Evolutionary conservation across 345 rosid species (phyloP), one percentile per base, ranked within the genome.

Genomic region (Crucihimalaya himalaica): DNA sequence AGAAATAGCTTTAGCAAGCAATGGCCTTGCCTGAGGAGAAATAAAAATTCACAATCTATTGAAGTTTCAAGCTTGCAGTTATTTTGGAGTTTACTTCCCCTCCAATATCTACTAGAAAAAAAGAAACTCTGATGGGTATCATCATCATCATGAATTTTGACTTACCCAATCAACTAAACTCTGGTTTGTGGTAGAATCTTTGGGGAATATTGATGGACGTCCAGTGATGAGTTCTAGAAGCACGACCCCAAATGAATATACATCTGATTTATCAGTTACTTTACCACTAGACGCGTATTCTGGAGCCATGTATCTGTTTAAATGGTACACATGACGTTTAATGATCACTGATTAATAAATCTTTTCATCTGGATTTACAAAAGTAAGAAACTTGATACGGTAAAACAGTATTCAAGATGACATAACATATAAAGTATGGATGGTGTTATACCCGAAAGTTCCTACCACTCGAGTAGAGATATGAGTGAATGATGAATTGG

Each of bases 261-360:
- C 89, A 73, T 91, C 96, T 8, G 96, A 89, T 43, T 89, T 91
- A 12, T 87, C 97, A 3, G 91, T 82, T 51, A 89, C 56, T 81
- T 89, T 87, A 19, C 97, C 97, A 31, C 91, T 91, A 16, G 91
- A 75, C 46, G 91, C 97, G 64, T 91, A 89, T 72, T 91, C 96
- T 15, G 97, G 97, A 53, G 97, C 93, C 84, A 91, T 63, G 63
- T 89, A 89, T 74, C 95, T 89, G 87, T 23, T 63, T 48, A 48
- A 25, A 28, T n/a, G 68, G 54, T 47, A 28, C 11, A 28, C 27
- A 15, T 35, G 4, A 16, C 16, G 10, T 72, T 23, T 9, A 29
- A 45, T 42, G 35, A 56, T 48, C 29, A 12, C 14, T 39, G 43
- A 39, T 39, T 4, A 15, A 46, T 45, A 15, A 32, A n/a, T 9